Evolutionary conservation across 148 eudicot species (phyloP).

Genomic region (Hydrangea macrophylla): DNA sequence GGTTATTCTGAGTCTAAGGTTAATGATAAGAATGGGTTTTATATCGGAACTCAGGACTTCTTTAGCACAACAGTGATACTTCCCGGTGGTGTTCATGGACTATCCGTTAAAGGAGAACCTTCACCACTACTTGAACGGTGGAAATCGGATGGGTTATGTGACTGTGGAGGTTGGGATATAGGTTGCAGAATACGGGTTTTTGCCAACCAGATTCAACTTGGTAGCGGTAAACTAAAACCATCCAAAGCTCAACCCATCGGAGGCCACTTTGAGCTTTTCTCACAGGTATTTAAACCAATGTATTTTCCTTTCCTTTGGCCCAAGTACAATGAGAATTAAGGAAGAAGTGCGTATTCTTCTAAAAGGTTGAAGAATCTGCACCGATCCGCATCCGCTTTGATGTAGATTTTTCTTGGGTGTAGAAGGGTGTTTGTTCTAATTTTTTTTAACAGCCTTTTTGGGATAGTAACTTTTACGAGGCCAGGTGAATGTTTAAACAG

Average conservation of each 20-base stretch:
- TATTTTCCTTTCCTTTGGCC: slow-evolving; percentile 1
- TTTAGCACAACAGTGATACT: slow-evolving; percentile 59
- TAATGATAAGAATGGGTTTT: not conserved
- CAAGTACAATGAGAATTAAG: too few species aligned
- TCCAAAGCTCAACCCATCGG: slow-evolving; percentile 17
- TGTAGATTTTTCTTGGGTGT: too few species aligned
- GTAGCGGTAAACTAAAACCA: slow-evolving; percentile 23
- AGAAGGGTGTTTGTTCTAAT: too few species aligned
- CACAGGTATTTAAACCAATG: slow-evolving; percentile 42
- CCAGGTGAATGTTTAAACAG: too few species aligned
- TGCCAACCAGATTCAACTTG: slow-evolving; percentile 26
- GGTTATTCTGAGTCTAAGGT: not conserved
- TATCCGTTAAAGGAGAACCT: slow-evolving; percentile 70
- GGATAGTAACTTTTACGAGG: too few species aligned
- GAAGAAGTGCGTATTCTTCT: too few species aligned
- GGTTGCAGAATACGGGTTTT: slow-evolving; percentile 70
- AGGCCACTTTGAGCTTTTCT: slow-evolving; percentile 46
- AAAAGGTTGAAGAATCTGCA: too few species aligned
- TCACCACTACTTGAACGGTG: slow-evolving; percentile 75
- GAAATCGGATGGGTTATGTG: slow-evolving; percentile 80
- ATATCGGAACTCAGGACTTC: slow-evolving; percentile 1
- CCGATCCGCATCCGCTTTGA: too few species aligned
- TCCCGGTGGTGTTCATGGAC: slow-evolving; percentile 79
- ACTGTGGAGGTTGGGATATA: slow-evolving; percentile 97
- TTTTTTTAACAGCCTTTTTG: too few species aligned